Evolutionary conservation across 495 filamentous ascomycete species (phyloP), one percentile per base, ranked within the genome.

Genomic region (Neurospora sp.): DNA sequence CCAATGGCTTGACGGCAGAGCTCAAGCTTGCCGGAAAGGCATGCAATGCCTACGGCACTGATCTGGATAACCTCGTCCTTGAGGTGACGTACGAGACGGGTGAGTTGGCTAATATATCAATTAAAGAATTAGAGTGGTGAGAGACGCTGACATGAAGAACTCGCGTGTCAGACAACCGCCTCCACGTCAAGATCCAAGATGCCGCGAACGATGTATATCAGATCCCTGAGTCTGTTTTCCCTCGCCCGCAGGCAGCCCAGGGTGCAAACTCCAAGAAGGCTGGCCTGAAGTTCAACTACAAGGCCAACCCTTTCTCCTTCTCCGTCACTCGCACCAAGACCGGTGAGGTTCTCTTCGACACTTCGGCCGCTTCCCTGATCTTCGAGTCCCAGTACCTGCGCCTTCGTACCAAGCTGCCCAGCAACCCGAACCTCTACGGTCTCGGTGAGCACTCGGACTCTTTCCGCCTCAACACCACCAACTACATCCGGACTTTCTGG

Each of bases 101-200:
- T 94, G 76, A 80, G 88, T 85, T 10, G 14, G 10, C 53, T 3
- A 5, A 40, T 41, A 12, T 68, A 38, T 59, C 22, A 41, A 42
- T 44, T 42, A 40, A 22, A 16, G 1, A 16, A 31, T 31, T 16
- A 35, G 6, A 16, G 53, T 37, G 22, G 3, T 73, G 75, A 70
- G 78, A 73, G 70, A 40, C 18, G 41, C 40, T 72, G 16, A 72
- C 42, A 61, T 11, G 1, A 35, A 1, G 14, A 18, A 35, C 2
- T 4, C 12, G 1, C 3, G 53, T 18, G 53, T 66, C 46, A 94
- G 92, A 91, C 46, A 85, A 86, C 37, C 91, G 93, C 20, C 88
- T 96, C 11, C 93, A 96, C 80, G 91, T 96, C 75, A 89, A 92
- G 78, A 94, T 97, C 72, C 88, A 91, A 72, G 93, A 96, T 80